Percentiles rank a stretch among this genome's conserved stretches.
These are phyloP conservation scores for Xylogone sp. DNA, from an alignment of 2,329 filamentous ascomycete species.

Conservation along the genomic window DNA sequence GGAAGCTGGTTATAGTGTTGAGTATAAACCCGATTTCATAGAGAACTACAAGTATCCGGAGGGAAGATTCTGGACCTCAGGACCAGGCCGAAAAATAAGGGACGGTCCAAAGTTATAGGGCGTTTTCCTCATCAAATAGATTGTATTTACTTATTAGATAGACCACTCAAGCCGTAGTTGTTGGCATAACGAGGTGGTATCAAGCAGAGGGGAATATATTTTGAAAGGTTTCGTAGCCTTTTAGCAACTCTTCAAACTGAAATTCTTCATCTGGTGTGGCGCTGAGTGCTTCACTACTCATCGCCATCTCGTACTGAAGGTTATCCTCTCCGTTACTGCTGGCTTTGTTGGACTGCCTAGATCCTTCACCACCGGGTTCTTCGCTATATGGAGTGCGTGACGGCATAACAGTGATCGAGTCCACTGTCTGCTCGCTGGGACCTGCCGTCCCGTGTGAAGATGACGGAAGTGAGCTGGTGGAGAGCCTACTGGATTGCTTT, in stretches of 20 bases:
- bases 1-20: conserved; percentile 79
- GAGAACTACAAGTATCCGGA: conserved; percentile 2
- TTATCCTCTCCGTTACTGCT: not conserved
- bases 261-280: not conserved
- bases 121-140: not conserved
- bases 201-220: conserved; percentile 4
- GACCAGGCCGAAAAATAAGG: not conserved
- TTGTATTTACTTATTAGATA: not conserved
- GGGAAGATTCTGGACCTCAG: not conserved
- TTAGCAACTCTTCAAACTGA: conserved; percentile 4
- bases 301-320: not conserved
- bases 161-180: not conserved
- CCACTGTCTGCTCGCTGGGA: not conserved
- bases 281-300: not conserved
- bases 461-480: not conserved
- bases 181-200: not conserved
- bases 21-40: conserved; percentile 35
- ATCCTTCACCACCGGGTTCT: too few species aligned
- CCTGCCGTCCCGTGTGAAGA: not conserved
- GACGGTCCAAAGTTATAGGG: not conserved
- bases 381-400: too few species aligned
- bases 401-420: too few species aligned
- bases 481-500: not conserved
- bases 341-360: too few species aligned
- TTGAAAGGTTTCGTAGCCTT: conserved; percentile 1